Evolutionary conservation across 441 rosid genomes (phyloP), one percentile per base, ranked within the genome.

Genomic region (Codiaeum variegatum): DNA sequence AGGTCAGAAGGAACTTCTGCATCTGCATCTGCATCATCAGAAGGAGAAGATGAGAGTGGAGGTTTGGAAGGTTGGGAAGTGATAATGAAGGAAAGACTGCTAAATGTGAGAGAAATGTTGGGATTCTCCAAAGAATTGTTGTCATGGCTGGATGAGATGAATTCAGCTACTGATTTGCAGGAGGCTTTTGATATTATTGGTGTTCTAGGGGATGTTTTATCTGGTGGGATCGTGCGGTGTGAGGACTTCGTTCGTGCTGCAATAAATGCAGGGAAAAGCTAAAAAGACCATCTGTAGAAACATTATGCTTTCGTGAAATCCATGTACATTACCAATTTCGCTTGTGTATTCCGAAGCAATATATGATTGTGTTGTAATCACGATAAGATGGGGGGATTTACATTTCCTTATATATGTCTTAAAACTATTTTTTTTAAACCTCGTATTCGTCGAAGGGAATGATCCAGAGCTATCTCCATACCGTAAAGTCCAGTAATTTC

Each of bases 161-260:
- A 71, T 74, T 85, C 92, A 0, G 92, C 92, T 7, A 77, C 85
- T 28, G 93, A 86, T 80, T 85, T 97, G 82, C 99, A 89, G 83
- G 97, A 90, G 82, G 98, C 97, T 1, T 94, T 97, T 67, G 99
- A 97, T 66, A 79, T 90, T 12, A 88, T 94, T 0, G 98, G 98
- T 6, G 91, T 90, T 49, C 76, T 92, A 42, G 86, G 81, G 3
- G 99, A 92, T 68, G 97, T 94, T 19, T 80, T 94, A 61, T 89
- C 98, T 2, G 88, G 93, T 28, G 99, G 97, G 62, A 68, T 83
- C 70, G 42, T 84, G 0, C 69, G 71, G 36, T 94, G 98, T 4
- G 97, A 96, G 71, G 98, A 90, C 70, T 96, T 94, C 52, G 99
- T 91, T 46, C 83, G 78, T 46, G 86, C 91, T 40, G 92, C 98